A percentile compares a stretch with the other conserved stretches of the same genome.
Evolutionary conservation across 495 filamentous ascomycete species (phyloP).

Genomic region (Penicillium verhagenii): DNA sequence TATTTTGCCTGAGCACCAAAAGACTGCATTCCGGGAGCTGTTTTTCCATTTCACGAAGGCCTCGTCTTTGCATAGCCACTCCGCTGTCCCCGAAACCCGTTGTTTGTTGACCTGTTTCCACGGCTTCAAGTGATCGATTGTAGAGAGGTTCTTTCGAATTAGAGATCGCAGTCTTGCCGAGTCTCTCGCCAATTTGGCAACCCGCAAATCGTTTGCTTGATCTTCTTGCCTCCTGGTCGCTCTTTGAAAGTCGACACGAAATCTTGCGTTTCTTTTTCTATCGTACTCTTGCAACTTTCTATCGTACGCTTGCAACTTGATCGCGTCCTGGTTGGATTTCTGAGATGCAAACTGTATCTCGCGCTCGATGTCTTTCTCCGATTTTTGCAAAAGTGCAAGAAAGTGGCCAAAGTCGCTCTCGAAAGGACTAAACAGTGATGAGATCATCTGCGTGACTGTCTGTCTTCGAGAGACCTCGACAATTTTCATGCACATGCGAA

Average conservation of each 20-base stretch:
- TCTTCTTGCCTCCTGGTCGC: slow-evolving; percentile 1
- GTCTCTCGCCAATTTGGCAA: neutral
- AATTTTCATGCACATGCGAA: slow-evolving; percentile 30
- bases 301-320: too few relatives aligned
- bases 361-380: slow-evolving; percentile 12
- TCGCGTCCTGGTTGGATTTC: slow-evolving; percentile 14
- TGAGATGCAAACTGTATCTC: slow-evolving; percentile 24
- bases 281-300: slow-evolving; percentile 17
- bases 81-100: slow-evolving; percentile 2
- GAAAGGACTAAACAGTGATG: neutral
- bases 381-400: neutral
- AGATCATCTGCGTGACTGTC: neutral
- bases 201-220: slow-evolving; percentile 8
- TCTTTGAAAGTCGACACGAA: slow-evolving; percentile 5
- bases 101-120: slow-evolving; percentile 2
- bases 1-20: slow-evolving; percentile 30
- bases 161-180: neutral
- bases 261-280: slow-evolving; percentile 5
- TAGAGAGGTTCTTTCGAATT: slow-evolving; percentile 8
- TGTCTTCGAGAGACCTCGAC: slow-evolving; percentile 18
- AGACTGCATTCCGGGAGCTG: slow-evolving; percentile 3
- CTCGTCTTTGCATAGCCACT: slow-evolving; percentile 7
- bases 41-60: slow-evolving; percentile 2
- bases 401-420: slow-evolving; percentile 18
- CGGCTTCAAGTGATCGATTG: neutral